Evolutionary conservation across 23 red algal species (phyloP).

Genomic region (Chondrus crispus): DNA sequence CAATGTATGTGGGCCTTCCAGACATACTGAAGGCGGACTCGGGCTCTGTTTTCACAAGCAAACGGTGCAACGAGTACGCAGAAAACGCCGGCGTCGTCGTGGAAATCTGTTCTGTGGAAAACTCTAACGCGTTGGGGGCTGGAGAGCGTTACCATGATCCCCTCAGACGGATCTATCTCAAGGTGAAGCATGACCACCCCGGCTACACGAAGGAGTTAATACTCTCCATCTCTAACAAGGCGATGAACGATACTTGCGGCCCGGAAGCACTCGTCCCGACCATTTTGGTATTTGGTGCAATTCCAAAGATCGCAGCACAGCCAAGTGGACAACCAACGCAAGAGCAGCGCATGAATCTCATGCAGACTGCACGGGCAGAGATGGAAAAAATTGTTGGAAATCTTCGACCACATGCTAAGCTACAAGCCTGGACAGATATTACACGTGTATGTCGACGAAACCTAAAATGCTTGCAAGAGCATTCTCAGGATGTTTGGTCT

Average conservation of each 20-base stretch:
- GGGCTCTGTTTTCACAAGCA: neutral
- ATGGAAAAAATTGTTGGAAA: neutral
- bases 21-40: neutral
- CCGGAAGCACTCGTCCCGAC: conserved; percentile 10
- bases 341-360: neutral
- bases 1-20: neutral
- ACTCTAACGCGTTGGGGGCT: neutral
- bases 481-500: too few species aligned
- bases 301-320: neutral
- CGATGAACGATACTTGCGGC: conserved; percentile 25
- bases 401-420: too few species aligned
- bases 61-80: neutral
- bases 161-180: neutral
- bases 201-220: neutral
- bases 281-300: conserved; percentile 20
- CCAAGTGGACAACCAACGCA: neutral
- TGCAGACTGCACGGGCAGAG: conserved; percentile 1
- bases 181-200: neutral
- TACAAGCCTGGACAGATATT: too few species aligned
- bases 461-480: too few species aligned
- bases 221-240: neutral
- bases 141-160: neutral
- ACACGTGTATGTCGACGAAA: too few species aligned
- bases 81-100: neutral
- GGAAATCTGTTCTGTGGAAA: neutral